Evolutionary conservation across 805 yeast genomes (phyloP).

Genomic region (Lipomyces lipofer): DNA sequence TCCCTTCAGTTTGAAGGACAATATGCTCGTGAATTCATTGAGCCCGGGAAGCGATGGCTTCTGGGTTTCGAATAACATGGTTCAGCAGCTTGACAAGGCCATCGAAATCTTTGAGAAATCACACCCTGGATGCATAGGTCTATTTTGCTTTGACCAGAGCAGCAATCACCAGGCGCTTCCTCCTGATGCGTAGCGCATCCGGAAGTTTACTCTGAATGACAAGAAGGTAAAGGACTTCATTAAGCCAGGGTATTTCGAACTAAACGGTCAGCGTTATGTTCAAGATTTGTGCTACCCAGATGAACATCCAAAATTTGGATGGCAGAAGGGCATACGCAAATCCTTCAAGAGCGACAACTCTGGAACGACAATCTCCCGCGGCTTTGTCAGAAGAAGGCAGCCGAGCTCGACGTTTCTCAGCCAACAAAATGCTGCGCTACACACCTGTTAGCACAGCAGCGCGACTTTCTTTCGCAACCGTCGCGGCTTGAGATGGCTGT

Average conservation of each 20-base stretch:
- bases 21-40: neutral
- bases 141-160: neutral
- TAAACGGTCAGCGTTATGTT: neutral
- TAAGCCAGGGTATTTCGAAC: neutral
- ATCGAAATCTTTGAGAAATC: neutral
- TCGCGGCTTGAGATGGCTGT: neutral
- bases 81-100: neutral
- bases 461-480: neutral
- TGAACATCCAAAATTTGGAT: neutral
- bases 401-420: neutral
- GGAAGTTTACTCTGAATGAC: conserved; percentile 1
- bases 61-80: neutral
- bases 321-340: neutral
- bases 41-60: neutral
- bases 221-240: neutral
- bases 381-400: neutral
- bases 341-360: neutral
- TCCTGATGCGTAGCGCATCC: neutral
- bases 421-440: neutral
- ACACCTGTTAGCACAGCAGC: neutral
- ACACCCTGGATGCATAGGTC: neutral
- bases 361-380: neutral
- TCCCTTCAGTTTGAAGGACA: conserved; percentile 1
- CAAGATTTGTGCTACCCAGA: neutral
- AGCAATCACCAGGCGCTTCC: neutral